phyloP scores from a whole-genome alignment of 2,329 filamentous ascomycete species.

The Dryadomyces sulphureus region DNA sequence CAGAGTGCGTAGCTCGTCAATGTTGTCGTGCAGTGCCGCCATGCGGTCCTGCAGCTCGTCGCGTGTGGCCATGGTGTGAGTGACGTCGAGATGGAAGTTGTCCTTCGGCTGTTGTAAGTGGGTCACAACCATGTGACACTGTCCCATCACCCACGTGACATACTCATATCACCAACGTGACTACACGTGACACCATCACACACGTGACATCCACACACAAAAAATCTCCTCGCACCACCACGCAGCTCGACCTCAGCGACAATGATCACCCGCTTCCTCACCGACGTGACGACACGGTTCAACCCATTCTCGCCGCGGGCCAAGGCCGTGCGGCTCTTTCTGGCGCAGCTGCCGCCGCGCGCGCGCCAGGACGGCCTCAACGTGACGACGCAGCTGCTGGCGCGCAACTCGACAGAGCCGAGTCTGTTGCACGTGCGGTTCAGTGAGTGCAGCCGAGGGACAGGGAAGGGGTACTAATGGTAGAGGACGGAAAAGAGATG shows the following conservation, averaged over 20 bases:
- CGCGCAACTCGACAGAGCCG: slow-evolving; percentile 51
- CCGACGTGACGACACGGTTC: slow-evolving; percentile 73
- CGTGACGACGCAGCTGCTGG: slow-evolving; percentile 63
- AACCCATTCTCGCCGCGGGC: slow-evolving; percentile 75
- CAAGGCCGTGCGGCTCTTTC: slow-evolving; percentile 76
- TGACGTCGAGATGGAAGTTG: no score
- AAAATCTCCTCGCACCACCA: not conserved
- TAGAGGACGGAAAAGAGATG: slow-evolving; percentile 89
- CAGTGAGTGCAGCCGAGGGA: slow-evolving; percentile 39
- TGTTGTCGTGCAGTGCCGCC: slow-evolving; percentile 44
- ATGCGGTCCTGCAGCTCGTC: slow-evolving; percentile 48
- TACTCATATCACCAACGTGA: no score
- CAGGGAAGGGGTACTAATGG: not conserved
- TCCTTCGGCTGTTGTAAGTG: not conserved
- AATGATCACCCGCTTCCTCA: slow-evolving; percentile 81
- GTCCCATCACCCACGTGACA: no score
- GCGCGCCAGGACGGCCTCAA: slow-evolving; percentile 60
- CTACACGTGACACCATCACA: no score
- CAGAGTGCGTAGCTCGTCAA: slow-evolving; percentile 39
- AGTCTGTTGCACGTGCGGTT: slow-evolving; percentile 68
- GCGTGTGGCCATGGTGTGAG: slow-evolving; percentile 29
- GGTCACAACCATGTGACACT: no score
- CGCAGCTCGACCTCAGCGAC: slow-evolving; percentile 12
- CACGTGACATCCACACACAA: no score
- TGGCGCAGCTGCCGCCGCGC: slow-evolving; percentile 67